Conservation (phyloP, 1,139 yeast genomes). For the Entelexis paramagnoliae region DNA sequence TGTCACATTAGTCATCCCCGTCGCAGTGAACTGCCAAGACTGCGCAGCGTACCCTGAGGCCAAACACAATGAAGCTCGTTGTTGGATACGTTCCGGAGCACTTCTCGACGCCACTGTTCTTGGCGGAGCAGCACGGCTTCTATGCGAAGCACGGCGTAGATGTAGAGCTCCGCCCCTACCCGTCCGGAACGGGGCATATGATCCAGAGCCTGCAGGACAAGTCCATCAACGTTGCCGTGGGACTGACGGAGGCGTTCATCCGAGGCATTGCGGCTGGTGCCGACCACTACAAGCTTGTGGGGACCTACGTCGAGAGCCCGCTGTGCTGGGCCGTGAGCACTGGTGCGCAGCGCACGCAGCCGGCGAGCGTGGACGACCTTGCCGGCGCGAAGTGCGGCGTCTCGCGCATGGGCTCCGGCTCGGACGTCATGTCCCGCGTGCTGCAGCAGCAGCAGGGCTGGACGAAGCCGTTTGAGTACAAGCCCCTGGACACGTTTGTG, state of each 20-base stretch:
- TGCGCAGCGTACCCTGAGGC: background rate
- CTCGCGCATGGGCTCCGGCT: constrained; percentile 77
- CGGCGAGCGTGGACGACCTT: constrained; percentile 40
- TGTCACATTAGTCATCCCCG: too few relatives aligned
- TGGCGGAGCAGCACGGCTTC: constrained; percentile 54
- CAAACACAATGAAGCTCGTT: constrained; percentile 27
- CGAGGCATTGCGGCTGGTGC: constrained; percentile 63
- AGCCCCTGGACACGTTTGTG: constrained; percentile 55
- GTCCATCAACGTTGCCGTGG: constrained; percentile 46
- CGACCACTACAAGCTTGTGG: constrained; percentile 53
- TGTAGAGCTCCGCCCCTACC: constrained; percentile 60
- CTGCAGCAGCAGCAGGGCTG: constrained; percentile 50
- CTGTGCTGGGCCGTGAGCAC: constrained; percentile 85
- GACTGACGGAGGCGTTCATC: constrained; percentile 83
- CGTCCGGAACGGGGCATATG: constrained; percentile 83
- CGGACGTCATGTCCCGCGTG: constrained; percentile 83
- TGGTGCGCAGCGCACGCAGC: constrained; percentile 49
- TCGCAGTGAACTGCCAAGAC: background rate
- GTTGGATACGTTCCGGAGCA: constrained; percentile 90
- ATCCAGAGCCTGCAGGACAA: constrained; percentile 58
- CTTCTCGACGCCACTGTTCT: constrained; percentile 73
- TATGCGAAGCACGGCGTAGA: constrained; percentile 39
- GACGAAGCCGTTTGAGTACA: constrained; percentile 38
- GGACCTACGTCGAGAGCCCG: constrained; percentile 78
- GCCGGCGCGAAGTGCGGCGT: constrained; percentile 61